Evolutionary conservation across 2,329 filamentous ascomycete genomes (phyloP), one percentile per base, ranked within the genome.

Genomic region (Blastomyces percursus): DNA sequence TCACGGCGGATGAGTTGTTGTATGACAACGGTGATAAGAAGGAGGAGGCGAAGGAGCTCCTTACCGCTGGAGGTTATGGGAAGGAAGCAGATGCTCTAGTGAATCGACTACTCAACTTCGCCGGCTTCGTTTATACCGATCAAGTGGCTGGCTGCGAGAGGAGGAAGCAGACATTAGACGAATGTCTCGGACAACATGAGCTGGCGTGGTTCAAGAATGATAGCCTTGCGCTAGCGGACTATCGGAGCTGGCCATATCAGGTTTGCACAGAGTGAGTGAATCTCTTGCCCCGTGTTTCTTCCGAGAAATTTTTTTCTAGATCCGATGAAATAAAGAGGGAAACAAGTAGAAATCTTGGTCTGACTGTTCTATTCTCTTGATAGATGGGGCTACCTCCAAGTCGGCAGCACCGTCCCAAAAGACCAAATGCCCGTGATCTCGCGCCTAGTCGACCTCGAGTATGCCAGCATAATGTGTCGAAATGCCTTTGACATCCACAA

Each of bases 331-430:
- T 11, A 54, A 30, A 24, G 30, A 19, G 9, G 14, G 12, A 35
- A 32, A 35, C 14, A n/a, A 6, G 51, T 14, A 54, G 51, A 35
- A 35, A 54, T 35, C 48, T 51, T 5, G 48, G 32, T 54, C 5
- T 54, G n/a, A n/a, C n/a, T 19, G 6, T 16, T 54, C 46, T 9
- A 32, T 11, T 54, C 3, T n/a, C 27, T 35, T 54, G 4, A 24
- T 27, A 82, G 84, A 80, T 94, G 89, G 89, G 90, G 90, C 11
- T 94, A 84, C 74, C 84, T 92, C 59, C 83, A 87, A 66, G 90
- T 88, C 0, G 90, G 90, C 57, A 86, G 84, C 4, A 84, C 86
- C 32, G 85, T 86, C 0, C 90, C 90, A 0, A 68, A 76, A 0
- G 77, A 83, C 63, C 81, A 85, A 61, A 80, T 87, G 0, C 86